Percentiles rank a stretch among this genome's conserved stretches.
Conservation (phyloP, 2,329 filamentous ascomycete species). For the Daldinia sp. region DNA sequence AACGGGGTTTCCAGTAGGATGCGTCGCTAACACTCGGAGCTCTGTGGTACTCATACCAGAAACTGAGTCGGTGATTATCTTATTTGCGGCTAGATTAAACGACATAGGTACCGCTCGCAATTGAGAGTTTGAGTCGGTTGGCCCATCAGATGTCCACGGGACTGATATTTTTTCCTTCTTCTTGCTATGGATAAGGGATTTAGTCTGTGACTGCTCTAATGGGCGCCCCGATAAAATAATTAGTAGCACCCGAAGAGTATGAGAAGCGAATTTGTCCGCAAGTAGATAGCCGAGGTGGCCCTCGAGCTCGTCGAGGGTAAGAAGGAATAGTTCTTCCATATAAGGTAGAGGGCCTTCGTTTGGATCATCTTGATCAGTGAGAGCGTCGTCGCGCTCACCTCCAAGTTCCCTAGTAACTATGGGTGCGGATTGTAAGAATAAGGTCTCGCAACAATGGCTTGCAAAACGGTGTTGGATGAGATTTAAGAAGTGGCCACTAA, state of each 20-base stretch:
- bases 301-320: conserved; percentile 88
- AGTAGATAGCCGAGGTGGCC: conserved; percentile 84
- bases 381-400: conserved; percentile 60
- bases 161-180: conserved; percentile 87
- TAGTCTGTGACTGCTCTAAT: conserved; percentile 75
- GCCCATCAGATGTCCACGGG: conserved; percentile 63
- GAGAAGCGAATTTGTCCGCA: conserved; percentile 90
- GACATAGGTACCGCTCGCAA: conserved; percentile 77
- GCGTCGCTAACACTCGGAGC: conserved; percentile 84
- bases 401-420: conserved; percentile 80
- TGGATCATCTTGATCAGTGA: conserved; percentile 57
- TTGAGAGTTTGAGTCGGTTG: conserved; percentile 60
- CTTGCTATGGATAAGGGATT: conserved; percentile 87
- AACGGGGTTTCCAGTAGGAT: conserved; percentile 91
- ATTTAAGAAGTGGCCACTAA: conserved; percentile 86
- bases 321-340: conserved; percentile 88
- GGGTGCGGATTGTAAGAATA: conserved; percentile 87
- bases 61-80: conserved; percentile 83
- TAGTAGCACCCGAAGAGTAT: conserved; percentile 86
- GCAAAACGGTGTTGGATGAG: conserved; percentile 96
- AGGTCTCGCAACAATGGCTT: conserved; percentile 94
- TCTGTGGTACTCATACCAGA: conserved; percentile 81
- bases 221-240: conserved; percentile 87
- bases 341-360: conserved; percentile 66
- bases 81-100: conserved; percentile 81